Evolutionary conservation across 768 basidiomycete genomes (phyloP), one percentile per base, ranked within the genome.

Genomic region (Tricholoma saponaceum): DNA sequence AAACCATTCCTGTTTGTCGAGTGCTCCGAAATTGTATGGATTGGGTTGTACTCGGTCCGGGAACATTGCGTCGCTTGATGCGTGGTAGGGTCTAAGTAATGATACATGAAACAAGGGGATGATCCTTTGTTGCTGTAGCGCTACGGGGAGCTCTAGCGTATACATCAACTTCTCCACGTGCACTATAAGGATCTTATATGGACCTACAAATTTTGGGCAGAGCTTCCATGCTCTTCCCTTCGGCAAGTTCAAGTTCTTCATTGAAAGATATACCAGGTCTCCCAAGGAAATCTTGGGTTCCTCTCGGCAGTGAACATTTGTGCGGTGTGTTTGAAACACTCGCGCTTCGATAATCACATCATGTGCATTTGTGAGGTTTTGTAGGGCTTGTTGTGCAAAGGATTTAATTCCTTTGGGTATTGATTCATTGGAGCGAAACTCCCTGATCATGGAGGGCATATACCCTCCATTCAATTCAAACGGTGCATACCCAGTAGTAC

Each of bases 311-410:
- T 61, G 56, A 6, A 58, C 33, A 47, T 80, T 75, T 0, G 73
- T 68, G 0, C 70, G 54, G n/a, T 63, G n/a, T 0, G 70, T 70
- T 30, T 76, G 72, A 4, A 63, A 39, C 0, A 74, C 66, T 0
- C 73, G 39, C 0, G 67, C 59, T 14, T 57, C 72, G 7, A 79
- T 73, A 1, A 79, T 72, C 0, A 68, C 65, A 54, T 80, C 69
- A 54, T 79, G 76, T 0, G 76, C 75, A 0, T 54, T 39, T 2
- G 61, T 47, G 0, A 77, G 39, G 25, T 72, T 66, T 0, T 55
- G 46, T 4, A 64, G 32, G 0, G 70, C 68, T 7, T 60, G 32
- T n/a, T 65, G 41, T 0, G 67, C 66, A 50, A 74, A 76, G 0
- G 39, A 49, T 8, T 57, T 14, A 0, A 73, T 61, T 0, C 71